Evolutionary conservation across 2,329 filamentous ascomycete genomes (phyloP).

Genomic region (Diaporthe batatas): DNA sequence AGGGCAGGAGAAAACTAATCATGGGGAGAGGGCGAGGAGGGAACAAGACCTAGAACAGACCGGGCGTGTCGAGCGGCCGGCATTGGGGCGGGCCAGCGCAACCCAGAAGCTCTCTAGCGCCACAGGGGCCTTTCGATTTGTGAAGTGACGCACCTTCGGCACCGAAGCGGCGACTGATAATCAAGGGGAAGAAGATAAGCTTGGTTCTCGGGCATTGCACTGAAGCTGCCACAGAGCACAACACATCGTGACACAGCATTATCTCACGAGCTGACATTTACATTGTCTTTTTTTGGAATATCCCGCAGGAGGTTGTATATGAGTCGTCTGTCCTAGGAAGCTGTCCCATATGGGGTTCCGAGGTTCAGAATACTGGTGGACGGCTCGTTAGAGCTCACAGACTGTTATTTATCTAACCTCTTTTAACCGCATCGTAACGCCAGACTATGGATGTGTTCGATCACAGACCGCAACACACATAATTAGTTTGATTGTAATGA

Average conservation of each 20-base stretch:
- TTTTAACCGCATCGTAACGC: not conserved
- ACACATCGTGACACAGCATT: no score
- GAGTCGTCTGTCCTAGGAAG: no score
- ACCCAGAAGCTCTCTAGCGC: constrained; percentile 38
- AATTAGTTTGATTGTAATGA: constrained; percentile 17
- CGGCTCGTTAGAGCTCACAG: no score
- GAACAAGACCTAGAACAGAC: constrained; percentile 25
- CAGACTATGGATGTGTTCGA: not conserved
- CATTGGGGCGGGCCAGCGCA: constrained; percentile 27
- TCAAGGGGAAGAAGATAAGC: constrained; percentile 16
- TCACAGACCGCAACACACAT: constrained; percentile 7
- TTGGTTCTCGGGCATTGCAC: not conserved
- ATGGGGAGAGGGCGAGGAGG: constrained; percentile 21
- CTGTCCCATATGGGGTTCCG: no score
- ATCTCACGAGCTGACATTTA: no score
- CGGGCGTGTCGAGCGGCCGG: constrained; percentile 39
- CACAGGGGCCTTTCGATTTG: constrained; percentile 27
- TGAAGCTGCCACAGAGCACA: not conserved
- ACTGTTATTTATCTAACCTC: not conserved
- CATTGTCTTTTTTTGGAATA: no score
- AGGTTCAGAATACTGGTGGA: no score
- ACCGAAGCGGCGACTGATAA: constrained; percentile 32
- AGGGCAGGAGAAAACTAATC: constrained; percentile 29
- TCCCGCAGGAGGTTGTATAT: no score
- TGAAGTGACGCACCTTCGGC: constrained; percentile 36